phyloP scores from a whole-genome alignment of 352 stramenopile genomes.

The Phytophthora pisi region DNA sequence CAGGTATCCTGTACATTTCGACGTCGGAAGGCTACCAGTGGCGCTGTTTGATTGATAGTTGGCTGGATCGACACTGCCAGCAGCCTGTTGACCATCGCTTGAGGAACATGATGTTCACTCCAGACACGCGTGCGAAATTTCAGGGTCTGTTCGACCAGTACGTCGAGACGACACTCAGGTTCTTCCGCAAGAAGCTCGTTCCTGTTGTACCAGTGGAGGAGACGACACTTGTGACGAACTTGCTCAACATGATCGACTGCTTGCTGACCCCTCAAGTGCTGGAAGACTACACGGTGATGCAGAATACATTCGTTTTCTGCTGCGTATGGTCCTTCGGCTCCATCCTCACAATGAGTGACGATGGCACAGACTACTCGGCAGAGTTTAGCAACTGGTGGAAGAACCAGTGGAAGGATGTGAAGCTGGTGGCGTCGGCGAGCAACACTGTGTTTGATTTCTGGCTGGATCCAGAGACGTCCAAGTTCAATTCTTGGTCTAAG shows the following conservation, averaged over 20 bases:
- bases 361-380: conserved; percentile 94
- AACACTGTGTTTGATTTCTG: conserved; percentile 98
- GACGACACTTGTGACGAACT: conserved; percentile 92
- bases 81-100: conserved; percentile 66
- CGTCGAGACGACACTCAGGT: conserved; percentile 91
- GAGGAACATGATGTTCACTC: conserved; percentile 78
- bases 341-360: conserved; percentile 91
- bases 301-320: conserved; percentile 96
- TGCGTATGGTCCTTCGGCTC: conserved; percentile 96
- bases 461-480: conserved; percentile 91
- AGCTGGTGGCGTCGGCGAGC: conserved; percentile 91
- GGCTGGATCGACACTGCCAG: conserved; percentile 85
- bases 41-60: conserved; percentile 94
- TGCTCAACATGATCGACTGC: conserved; percentile 95
- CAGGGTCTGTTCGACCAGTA: conserved; percentile 93
- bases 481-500: conserved; percentile 96
- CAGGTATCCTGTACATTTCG: conserved; percentile 96
- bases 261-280: conserved; percentile 85
- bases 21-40: conserved; percentile 96
- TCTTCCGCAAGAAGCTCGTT: conserved; percentile 93
- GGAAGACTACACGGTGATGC: conserved; percentile 78
- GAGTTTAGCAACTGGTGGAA: conserved; percentile 97
- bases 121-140: conserved; percentile 81
- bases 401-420: conserved; percentile 95
- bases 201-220: conserved; percentile 94